These are phyloP conservation scores for Barbarea vulgaris DNA, from an alignment of 345 rosid species.

Conservation along the genomic window DNA sequence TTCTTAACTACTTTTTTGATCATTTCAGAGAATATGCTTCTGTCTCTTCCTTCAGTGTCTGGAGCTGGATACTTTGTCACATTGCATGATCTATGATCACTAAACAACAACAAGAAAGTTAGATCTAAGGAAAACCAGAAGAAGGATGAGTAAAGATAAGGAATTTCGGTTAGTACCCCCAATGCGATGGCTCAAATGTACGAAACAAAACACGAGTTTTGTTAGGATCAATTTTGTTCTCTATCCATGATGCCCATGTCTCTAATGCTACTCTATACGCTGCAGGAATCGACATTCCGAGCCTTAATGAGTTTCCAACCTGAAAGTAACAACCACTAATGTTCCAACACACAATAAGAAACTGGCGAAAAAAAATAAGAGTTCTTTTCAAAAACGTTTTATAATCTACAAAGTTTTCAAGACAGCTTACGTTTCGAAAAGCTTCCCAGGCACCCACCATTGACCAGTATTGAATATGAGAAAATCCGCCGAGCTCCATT, in stretches of 20 bases:
- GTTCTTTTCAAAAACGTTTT: not conserved
- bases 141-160: not conserved
- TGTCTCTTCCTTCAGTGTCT: constrained; percentile 60
- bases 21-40: constrained; percentile 56
- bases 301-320: constrained; percentile 71
- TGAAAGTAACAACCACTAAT: constrained; percentile 86
- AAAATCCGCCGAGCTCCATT: constrained; percentile 75
- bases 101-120: constrained; percentile 34
- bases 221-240: constrained; percentile 52
- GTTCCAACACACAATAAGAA: constrained; percentile 47
- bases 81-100: constrained; percentile 69
- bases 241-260: constrained; percentile 91
- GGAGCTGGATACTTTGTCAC: constrained; percentile 59
- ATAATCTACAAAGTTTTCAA: not conserved
- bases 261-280: constrained; percentile 72
- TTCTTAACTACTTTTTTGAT: constrained; percentile 56
- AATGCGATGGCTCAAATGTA: constrained; percentile 88
- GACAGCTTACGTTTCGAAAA: constrained; percentile 72
- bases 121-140: not conserved
- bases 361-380: not conserved
- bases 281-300: constrained; percentile 80
- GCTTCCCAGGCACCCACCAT: constrained; percentile 99
- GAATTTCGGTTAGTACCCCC: constrained; percentile 54
- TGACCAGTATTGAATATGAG: constrained; percentile 90
- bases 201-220: constrained; percentile 75